These are phyloP conservation scores for Daldinia bambusicola DNA, from an alignment of 495 filamentous ascomycete genomes.

Conservation along the genomic window DNA sequence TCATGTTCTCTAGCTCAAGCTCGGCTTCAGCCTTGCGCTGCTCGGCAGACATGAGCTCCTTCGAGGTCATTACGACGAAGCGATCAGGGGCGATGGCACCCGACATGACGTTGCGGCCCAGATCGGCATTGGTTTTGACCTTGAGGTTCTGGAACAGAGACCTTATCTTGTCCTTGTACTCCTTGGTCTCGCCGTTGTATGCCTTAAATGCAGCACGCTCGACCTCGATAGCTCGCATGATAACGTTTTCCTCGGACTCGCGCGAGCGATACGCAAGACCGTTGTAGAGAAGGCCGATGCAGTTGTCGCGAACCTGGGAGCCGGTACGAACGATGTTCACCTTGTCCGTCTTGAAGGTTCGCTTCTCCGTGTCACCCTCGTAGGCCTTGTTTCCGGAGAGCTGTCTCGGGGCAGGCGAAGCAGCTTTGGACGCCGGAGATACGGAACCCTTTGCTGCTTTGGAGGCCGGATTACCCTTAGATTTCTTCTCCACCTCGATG, in stretches of 20 bases:
- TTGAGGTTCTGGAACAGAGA: slow-evolving; percentile 94
- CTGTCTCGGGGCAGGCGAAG: slow-evolving; percentile 56
- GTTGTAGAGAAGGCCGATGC: slow-evolving; percentile 92
- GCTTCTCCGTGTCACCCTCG: slow-evolving; percentile 78
- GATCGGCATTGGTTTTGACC: slow-evolving; percentile 81
- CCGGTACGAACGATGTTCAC: slow-evolving; percentile 76
- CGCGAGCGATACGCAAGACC: slow-evolving; percentile 71
- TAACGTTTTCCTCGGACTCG: slow-evolving; percentile 65
- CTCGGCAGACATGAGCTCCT: slow-evolving; percentile 64
- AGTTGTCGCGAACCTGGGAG: slow-evolving; percentile 78
- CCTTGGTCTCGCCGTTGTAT: slow-evolving; percentile 71
- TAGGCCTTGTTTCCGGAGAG: slow-evolving; percentile 62
- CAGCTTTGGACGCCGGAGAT: slow-evolving; percentile 49
- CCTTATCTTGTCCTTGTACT: slow-evolving; percentile 87
- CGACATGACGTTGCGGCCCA: slow-evolving; percentile 77
- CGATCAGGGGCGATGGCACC: slow-evolving; percentile 74
- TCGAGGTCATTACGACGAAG: slow-evolving; percentile 72
- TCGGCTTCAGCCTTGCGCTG: slow-evolving; percentile 72
- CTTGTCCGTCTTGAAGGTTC: slow-evolving; percentile 81
- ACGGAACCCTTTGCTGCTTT: slow-evolving; percentile 48
- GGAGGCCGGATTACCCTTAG: slow-evolving; percentile 58
- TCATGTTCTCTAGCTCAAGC: slow-evolving; percentile 90
- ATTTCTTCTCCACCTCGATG: slow-evolving; percentile 74
- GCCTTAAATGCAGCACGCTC: slow-evolving; percentile 76
- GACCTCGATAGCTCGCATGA: slow-evolving; percentile 74